phyloP scores from a whole-genome alignment of 2,329 filamentous ascomycete species.

The Aspergillus ustus region DNA sequence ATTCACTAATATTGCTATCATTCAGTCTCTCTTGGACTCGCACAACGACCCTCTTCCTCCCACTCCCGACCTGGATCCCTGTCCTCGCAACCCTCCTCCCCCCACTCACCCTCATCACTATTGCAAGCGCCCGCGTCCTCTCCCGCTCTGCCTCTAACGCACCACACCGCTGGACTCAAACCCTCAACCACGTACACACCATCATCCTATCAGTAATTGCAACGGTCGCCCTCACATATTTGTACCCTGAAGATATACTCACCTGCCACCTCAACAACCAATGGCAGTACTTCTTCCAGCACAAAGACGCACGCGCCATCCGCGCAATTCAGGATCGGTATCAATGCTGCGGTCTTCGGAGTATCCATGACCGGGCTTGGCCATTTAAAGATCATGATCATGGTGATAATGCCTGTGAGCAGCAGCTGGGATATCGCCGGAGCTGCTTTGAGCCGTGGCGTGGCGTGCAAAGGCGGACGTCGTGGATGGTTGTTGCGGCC shows the following conservation, averaged over 20 bases:
- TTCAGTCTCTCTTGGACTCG: conserved; percentile 34
- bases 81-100: conserved; percentile 28
- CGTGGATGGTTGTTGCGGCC: conserved; percentile 35
- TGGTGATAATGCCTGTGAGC: conserved; percentile 37
- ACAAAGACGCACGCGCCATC: conserved; percentile 36
- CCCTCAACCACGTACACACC: conserved; percentile 29
- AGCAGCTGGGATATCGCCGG: conserved; percentile 34
- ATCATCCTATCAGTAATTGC: conserved; percentile 34
- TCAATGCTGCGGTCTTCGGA: conserved; percentile 42
- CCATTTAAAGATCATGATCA: conserved; percentile 40
- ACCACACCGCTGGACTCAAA: conserved; percentile 2
- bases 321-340: conserved; percentile 39
- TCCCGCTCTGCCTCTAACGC: neutral
- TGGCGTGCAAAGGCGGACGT: conserved; percentile 30
- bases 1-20: neutral
- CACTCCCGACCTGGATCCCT: conserved; percentile 31
- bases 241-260: conserved; percentile 30
- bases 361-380: conserved; percentile 43
- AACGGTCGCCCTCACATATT: conserved; percentile 35
- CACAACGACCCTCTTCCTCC: conserved; percentile 29
- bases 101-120: conserved; percentile 14
- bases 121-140: conserved; percentile 16
- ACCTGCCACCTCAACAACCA: conserved; percentile 36
- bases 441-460: conserved; percentile 39
- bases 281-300: conserved; percentile 38